Evolutionary conservation across 768 basidiomycete species (phyloP).

Genomic region (Tylopilus rubrobrunneus): DNA sequence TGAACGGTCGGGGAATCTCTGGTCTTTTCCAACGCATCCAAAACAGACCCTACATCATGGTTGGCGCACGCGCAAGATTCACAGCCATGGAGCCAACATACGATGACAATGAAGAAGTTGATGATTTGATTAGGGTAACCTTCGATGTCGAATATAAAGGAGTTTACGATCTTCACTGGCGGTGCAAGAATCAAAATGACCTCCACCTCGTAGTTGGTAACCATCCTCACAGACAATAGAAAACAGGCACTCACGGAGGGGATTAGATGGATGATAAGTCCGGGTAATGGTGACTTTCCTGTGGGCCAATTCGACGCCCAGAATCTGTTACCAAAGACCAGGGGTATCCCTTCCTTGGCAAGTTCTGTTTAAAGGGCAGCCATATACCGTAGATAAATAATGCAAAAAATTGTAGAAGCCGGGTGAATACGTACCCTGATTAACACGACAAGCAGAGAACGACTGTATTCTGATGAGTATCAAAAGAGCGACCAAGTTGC

Average conservation of each 20-base stretch:
- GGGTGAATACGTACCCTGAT: constrained; percentile 38
- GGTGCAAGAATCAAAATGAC: constrained; percentile 54
- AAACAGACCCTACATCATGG: constrained; percentile 42
- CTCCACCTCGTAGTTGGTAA: constrained; percentile 19
- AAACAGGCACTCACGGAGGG: constrained; percentile 37
- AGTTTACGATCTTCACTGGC: constrained; percentile 50
- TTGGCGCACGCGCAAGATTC: neutral
- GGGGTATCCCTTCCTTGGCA: constrained; percentile 59
- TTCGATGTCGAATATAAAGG: constrained; percentile 58
- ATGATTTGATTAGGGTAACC: constrained; percentile 50
- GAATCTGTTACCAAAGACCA: constrained; percentile 55
- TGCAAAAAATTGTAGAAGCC: neutral
- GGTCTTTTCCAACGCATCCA: constrained; percentile 53
- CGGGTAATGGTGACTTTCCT: constrained; percentile 53
- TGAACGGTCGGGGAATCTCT: constrained; percentile 47
- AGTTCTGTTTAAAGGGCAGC: constrained; percentile 36
- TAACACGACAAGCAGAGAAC: constrained; percentile 48
- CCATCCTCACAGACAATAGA: neutral
- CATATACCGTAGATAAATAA: too few species aligned
- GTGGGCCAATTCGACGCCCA: constrained; percentile 65
- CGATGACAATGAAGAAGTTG: constrained; percentile 52
- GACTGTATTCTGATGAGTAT: constrained; percentile 32
- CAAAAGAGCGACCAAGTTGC: neutral
- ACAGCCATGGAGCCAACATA: constrained; percentile 23
- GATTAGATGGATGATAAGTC: constrained; percentile 52